phyloP scores from a whole-genome alignment of 495 filamentous ascomycete species.

The Margaritispora aquatica region DNA sequence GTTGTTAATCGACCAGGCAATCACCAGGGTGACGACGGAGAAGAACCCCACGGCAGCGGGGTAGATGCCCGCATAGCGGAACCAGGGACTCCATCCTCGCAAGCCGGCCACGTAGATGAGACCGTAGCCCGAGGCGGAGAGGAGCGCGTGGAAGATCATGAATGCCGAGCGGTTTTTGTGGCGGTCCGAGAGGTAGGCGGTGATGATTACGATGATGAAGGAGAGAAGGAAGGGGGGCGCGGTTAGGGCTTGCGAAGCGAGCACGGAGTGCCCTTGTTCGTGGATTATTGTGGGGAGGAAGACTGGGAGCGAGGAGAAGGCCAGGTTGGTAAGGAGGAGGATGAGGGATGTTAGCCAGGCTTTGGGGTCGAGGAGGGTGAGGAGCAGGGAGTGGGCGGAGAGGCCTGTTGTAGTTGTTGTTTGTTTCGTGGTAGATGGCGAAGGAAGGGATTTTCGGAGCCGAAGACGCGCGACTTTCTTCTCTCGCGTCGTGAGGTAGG shows the following conservation, averaged over 20 bases:
- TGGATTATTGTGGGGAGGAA: constrained; percentile 79
- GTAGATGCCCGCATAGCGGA: constrained; percentile 64
- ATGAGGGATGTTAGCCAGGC: constrained; percentile 61
- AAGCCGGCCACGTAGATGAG: constrained; percentile 43
- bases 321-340: constrained; percentile 50
- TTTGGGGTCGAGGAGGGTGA: constrained; percentile 54
- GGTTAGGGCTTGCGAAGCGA: constrained; percentile 69
- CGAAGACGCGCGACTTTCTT: constrained; percentile 66
- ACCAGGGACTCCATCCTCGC: constrained; percentile 16
- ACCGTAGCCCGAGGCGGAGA: constrained; percentile 57
- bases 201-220: constrained; percentile 64
- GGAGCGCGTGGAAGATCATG: constrained; percentile 52
- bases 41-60: constrained; percentile 67
- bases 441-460: constrained; percentile 36
- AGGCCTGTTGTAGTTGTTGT: constrained; percentile 20
- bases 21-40: constrained; percentile 60
- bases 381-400: constrained; percentile 45
- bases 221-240: constrained; percentile 74
- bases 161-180: constrained; percentile 55
- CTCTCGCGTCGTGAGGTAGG: constrained; percentile 67
- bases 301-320: constrained; percentile 78
- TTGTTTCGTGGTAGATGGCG: constrained; percentile 12
- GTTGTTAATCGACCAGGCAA: constrained; percentile 74
- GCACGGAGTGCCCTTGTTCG: constrained; percentile 65
- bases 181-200: constrained; percentile 63